Percentiles rank a stretch among this genome's conserved stretches.
Evolutionary conservation across 192 early-diverging fungal species (phyloP).

Genomic region (Chytriomyces sp.): DNA sequence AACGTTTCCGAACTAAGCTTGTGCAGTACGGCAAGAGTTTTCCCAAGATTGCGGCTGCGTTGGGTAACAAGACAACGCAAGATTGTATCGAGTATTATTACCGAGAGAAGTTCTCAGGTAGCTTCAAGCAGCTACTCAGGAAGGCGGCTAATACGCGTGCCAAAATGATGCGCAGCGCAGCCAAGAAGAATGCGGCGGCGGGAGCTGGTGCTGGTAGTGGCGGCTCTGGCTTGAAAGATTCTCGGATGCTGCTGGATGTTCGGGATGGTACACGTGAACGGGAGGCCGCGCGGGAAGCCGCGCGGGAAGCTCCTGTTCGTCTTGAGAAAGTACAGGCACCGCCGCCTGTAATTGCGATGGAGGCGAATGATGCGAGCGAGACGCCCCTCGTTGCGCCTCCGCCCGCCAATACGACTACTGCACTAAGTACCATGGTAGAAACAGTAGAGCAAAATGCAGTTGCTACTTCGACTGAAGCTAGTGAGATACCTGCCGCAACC

Average conservation of each 20-base stretch:
- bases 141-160: conserved; percentile 26
- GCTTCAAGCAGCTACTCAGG: conserved; percentile 44
- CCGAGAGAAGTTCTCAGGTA: conserved; percentile 42
- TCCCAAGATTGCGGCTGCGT: conserved; percentile 37
- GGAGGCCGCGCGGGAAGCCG: not conserved
- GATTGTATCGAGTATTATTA: conserved; percentile 58
- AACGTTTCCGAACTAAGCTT: conserved; percentile 41
- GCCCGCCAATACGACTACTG: too few relatives aligned
- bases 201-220: not conserved
- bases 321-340: not conserved
- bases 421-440: too few relatives aligned
- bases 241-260: too few relatives aligned
- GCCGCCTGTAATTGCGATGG: not conserved
- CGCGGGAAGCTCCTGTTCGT: not conserved
- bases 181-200: too few relatives aligned
- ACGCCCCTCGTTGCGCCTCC: not conserved
- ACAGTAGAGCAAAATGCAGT: not conserved
- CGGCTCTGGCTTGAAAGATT: not conserved
- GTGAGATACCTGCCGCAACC: not conserved
- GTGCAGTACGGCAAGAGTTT: conserved; percentile 52
- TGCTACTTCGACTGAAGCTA: not conserved
- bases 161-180: conserved; percentile 15
- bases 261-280: not conserved
- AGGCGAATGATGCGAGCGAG: too few relatives aligned
- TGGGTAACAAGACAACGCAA: conserved; percentile 44